Evolutionary conservation across 768 basidiomycete genomes (phyloP).

Genomic region (Ramaria sp.): DNA sequence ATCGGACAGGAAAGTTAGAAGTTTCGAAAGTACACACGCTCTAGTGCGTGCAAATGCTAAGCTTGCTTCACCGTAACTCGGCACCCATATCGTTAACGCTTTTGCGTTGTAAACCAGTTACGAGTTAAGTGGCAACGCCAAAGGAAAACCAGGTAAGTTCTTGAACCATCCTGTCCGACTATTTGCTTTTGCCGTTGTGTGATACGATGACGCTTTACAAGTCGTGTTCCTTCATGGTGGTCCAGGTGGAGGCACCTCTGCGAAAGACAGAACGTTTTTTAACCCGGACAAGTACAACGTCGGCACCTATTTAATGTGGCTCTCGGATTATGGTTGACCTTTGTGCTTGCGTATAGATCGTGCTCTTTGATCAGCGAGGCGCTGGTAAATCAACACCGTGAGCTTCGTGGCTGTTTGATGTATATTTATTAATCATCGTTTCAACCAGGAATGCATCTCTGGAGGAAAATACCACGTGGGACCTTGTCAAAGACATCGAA

Average conservation of each 20-base stretch:
- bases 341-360: conserved; percentile 37
- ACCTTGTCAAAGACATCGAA: conserved; percentile 86
- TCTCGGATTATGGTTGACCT: background rate
- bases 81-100: no score
- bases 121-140: conserved; percentile 69
- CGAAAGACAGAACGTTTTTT: conserved; percentile 68
- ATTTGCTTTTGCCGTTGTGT: background rate
- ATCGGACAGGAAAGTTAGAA: conserved; percentile 51
- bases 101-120: conserved; percentile 39
- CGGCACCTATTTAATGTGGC: background rate
- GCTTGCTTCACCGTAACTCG: conserved; percentile 6
- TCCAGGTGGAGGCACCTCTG: conserved; percentile 67
- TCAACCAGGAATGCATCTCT: conserved; percentile 50
- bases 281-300: conserved; percentile 81
- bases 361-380: conserved; percentile 87
- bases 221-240: conserved; percentile 82
- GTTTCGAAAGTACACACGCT: conserved; percentile 68
- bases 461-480: conserved; percentile 91
- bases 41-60: conserved; percentile 38
- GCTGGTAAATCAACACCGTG: conserved; percentile 80
- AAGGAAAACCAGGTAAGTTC: conserved; percentile 57
- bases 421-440: background rate
- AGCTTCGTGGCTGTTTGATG: conserved; percentile 16
- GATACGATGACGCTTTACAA: conserved; percentile 16
- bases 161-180: conserved; percentile 5